These are phyloP conservation scores for Hirsutella thompsonii DNA, from an alignment of 2,329 filamentous ascomycete species.

Conservation along the genomic window DNA sequence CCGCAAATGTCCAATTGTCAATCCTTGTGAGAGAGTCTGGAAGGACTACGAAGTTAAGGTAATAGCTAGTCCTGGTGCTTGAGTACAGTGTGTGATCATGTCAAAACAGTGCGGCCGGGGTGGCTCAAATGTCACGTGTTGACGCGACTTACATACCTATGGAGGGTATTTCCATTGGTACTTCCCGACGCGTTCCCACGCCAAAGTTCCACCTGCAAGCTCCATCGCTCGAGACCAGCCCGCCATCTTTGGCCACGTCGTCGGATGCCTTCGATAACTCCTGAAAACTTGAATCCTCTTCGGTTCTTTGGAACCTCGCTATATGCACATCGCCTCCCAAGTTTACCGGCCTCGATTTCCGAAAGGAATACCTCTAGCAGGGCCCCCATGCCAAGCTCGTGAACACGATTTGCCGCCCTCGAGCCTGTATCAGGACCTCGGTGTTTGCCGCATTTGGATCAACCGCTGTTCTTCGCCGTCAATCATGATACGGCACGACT, in stretches of 20 bases:
- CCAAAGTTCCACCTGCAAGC: not conserved
- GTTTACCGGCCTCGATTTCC: slow-evolving; percentile 67
- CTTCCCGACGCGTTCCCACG: too few species aligned
- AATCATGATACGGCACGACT: slow-evolving; percentile 26
- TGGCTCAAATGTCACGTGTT: too few species aligned
- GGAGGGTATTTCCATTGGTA: too few species aligned
- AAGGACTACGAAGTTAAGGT: too few species aligned
- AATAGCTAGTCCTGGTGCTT: too few species aligned
- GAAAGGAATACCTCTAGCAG: slow-evolving; percentile 47
- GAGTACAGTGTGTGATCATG: too few species aligned
- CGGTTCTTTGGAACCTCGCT: slow-evolving; percentile 2
- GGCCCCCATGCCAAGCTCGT: slow-evolving; percentile 23
- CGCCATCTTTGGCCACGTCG: not conserved
- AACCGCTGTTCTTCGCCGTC: slow-evolving; percentile 23
- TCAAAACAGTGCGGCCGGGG: too few species aligned
- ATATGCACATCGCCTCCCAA: slow-evolving; percentile 62
- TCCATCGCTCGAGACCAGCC: not conserved
- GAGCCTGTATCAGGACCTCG: slow-evolving; percentile 47
- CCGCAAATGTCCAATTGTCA: too few species aligned
- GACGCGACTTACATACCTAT: too few species aligned
- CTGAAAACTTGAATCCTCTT: slow-evolving; percentile 31
- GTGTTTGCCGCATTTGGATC: slow-evolving; percentile 33
- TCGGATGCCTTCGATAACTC: not conserved
- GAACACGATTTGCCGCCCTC: slow-evolving; percentile 40
- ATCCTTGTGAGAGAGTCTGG: too few species aligned